Evolutionary conservation across 2,329 filamentous ascomycete genomes (phyloP).

Genomic region (Calonectria honghensis): DNA sequence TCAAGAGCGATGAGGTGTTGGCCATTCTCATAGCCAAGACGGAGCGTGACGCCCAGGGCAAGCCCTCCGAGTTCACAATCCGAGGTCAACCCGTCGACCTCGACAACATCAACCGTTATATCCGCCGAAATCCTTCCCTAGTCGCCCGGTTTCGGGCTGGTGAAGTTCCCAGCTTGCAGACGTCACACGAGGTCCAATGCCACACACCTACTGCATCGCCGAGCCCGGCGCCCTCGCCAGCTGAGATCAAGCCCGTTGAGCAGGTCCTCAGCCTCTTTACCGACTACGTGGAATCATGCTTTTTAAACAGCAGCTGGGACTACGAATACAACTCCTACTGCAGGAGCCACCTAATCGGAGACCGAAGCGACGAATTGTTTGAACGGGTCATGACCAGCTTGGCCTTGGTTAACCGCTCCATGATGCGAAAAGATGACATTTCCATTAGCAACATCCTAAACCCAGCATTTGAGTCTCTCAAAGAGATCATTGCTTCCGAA

Average conservation of each 20-base stretch:
- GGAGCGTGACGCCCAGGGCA: conserved; percentile 60
- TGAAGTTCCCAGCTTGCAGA: conserved; percentile 57
- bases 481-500: conserved; percentile 58
- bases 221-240: conserved; percentile 46
- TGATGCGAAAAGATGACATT: conserved; percentile 58
- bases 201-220: conserved; percentile 55
- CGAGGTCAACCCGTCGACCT: conserved; percentile 62
- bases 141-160: conserved; percentile 58
- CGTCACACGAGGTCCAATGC: conserved; percentile 58
- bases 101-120: conserved; percentile 63
- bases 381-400: conserved; percentile 60
- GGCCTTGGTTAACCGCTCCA: conserved; percentile 58
- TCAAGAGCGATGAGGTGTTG: conserved; percentile 64
- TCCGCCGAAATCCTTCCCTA: conserved; percentile 62
- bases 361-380: conserved; percentile 60
- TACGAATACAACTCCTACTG: conserved; percentile 58
- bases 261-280: conserved; percentile 55
- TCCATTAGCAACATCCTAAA: conserved; percentile 57
- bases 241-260: conserved; percentile 53
- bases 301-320: conserved; percentile 55
- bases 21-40: conserved; percentile 61
- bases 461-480: conserved; percentile 60
- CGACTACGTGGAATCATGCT: conserved; percentile 57
- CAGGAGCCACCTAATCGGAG: conserved; percentile 47
- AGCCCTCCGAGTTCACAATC: conserved; percentile 61